Base-by-base conservation (phyloP, 768 basidiomycete species). In the Pholiota microspora region DNA sequence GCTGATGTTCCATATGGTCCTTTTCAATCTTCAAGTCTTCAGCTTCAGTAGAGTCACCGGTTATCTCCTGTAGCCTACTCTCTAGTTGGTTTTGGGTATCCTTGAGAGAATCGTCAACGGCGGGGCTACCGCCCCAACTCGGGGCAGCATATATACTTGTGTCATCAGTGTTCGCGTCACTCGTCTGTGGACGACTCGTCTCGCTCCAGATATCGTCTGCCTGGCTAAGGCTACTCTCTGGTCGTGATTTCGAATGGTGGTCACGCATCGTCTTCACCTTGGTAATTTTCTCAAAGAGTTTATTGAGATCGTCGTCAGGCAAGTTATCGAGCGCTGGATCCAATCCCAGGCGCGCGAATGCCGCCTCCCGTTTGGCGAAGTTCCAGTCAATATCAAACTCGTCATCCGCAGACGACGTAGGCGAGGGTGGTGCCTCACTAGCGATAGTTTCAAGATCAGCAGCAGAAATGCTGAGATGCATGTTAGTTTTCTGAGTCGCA, bases 351-450 rank as follows among this genome's bases (percentile, higher is more conserved):
- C 88, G 80, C 1, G 92, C 89, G 32, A 94, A 77, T 2, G 93
- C 95, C 4, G 94, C 94, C 71, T 99, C 97, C 7, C 94, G 83
- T 67, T 92, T 90, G 5, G 97, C 97, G 69, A 86, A 98, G n/a
- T 85, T 90, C 97, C 97, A 99, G 68, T 99, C 97, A 40, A 94
- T 89, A 59, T 92, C 89, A 24, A 82, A 77, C 51, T 68, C 61
- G 51, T 82, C 86, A 21, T 82, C 81, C 2, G 81, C 81, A 1
- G 88, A 88, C 10, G 85, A 85, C 1, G 80, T 74, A 2, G 89
- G 88, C 5, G 92, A 92, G 40, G 86, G 84, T 7, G 88, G 84
- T 10, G 79, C 80, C 52, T 73, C 75, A 13, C 73, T 80, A 4
- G 71, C 77, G n/a, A n/a, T n/a, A n/a, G n/a, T n/a, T 47, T 86